Base-by-base conservation (phyloP, 306 rosid genomes). In the Casuarina glauca region DNA sequence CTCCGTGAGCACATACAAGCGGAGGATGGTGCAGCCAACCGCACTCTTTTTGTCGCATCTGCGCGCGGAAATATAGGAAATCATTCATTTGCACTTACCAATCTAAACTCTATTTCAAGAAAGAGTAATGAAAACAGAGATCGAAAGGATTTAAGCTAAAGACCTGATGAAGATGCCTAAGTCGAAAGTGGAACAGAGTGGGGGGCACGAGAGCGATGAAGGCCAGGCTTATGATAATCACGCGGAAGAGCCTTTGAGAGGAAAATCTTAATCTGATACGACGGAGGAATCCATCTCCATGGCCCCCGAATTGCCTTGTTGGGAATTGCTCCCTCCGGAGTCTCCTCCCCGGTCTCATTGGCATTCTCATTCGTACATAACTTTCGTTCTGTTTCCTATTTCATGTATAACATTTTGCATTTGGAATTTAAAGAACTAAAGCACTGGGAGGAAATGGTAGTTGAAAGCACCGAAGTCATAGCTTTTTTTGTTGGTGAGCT, bases 1-100 rank as follows among this genome's bases (percentile, higher is more conserved):
- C 98, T 4, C 97, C 97, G 80, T 94, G 98, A 0, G 98, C 98
- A 76, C 98, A 94, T 1, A 94, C 82, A 39, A 94, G 91, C 77
- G 98, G 97, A 60, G 98, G 97, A 74, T 77, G 76, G 9, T 70
- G 71, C 13, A 93, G 74, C 98, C 98, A 93, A 20, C 81, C 88
- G 73, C 98, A 93, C 45, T 76, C 82, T 5, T 74, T 80, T 9
- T 76, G 53, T 70, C 86, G 98, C 52, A 86, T 85, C 91, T 93
- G 84, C 50, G 71, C 12, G 76, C 53, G 17, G n/a, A 73, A 32
- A 55, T 3, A 11, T 44, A 4, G 17, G 62, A 43, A 78, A 36
- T 45, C 58, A n/a, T 53, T 17, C 60, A 8, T 20, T 58, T 38
- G 26, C 9, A 19, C 39, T 20, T 13, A 20, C 11, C 1, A 48